phyloP scores from a whole-genome alignment of 805 yeast species.

The Candida morakotiae region DNA sequence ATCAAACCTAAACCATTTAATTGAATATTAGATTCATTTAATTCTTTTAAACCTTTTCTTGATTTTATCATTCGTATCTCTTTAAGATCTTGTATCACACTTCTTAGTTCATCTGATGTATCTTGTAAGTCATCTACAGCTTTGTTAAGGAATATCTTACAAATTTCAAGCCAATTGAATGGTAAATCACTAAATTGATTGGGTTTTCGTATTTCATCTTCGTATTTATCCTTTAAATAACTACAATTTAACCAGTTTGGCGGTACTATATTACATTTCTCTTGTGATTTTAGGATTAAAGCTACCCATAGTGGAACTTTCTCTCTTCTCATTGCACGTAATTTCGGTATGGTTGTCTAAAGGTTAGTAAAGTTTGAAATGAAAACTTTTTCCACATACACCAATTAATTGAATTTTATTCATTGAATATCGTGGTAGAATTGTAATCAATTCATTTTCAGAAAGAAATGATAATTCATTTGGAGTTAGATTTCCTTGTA shows the following conservation, averaged over 20 bases:
- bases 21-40: conserved; percentile 80
- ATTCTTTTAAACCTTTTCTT: conserved; percentile 68
- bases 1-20: conserved; percentile 75
- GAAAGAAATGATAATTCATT: conserved; percentile 80
- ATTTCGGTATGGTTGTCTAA: conserved; percentile 50
- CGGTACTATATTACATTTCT: conserved; percentile 77
- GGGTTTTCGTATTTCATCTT: conserved; percentile 58
- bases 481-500: conserved; percentile 60
- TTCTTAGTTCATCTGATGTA: conserved; percentile 65
- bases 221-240: conserved; percentile 53
- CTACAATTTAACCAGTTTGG: conserved; percentile 76
- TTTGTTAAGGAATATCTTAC: conserved; percentile 60
- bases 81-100: conserved; percentile 74
- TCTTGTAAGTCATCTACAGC: conserved; percentile 80
- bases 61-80: conserved; percentile 81
- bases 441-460: conserved; percentile 69
- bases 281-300: conserved; percentile 73
- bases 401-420: conserved; percentile 64
- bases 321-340: conserved; percentile 64
- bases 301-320: conserved; percentile 88
- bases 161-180: conserved; percentile 82
- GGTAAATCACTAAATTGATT: conserved; percentile 70
- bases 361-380: conserved; percentile 9
- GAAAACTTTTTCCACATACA: conserved; percentile 37
- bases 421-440: conserved; percentile 76